phyloP scores from a whole-genome alignment of 129 eudicot species.

The Flaveria bidentis region DNA sequence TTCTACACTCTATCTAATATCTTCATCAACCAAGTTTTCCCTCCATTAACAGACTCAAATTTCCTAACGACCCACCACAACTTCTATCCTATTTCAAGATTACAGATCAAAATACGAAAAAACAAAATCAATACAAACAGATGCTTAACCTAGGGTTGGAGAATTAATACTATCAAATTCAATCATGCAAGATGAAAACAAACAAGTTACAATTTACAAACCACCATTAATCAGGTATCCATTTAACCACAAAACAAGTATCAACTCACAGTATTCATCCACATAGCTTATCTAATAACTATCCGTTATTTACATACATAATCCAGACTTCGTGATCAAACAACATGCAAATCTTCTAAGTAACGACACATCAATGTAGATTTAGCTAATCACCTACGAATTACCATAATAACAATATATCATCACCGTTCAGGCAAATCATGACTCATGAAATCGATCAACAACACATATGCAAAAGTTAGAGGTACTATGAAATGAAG shows the following conservation, averaged over 20 bases:
- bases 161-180: too few species aligned
- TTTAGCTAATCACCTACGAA: not conserved
- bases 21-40: conserved; percentile 9
- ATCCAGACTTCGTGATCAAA: not conserved
- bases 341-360: conserved; percentile 14
- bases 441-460: conserved; percentile 6
- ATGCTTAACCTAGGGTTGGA: too few species aligned
- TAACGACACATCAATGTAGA: conserved; percentile 10
- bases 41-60: not conserved
- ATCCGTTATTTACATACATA: not conserved
- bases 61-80: not conserved
- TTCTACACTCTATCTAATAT: not conserved
- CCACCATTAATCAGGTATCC: conserved; percentile 1
- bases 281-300: not conserved
- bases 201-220: not conserved
- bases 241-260: not conserved
- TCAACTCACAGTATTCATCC: not conserved
- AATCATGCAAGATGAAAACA: too few species aligned
- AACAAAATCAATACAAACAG: too few species aligned
- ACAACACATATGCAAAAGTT: not conserved
- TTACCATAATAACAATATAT: not conserved
- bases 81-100: not conserved
- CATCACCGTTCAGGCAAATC: not conserved
- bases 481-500: not conserved
- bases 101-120: too few species aligned